Evolutionary conservation across 495 filamentous ascomycete genomes (phyloP), one percentile per base, ranked within the genome.

Genomic region (Thozetella sp.): DNA sequence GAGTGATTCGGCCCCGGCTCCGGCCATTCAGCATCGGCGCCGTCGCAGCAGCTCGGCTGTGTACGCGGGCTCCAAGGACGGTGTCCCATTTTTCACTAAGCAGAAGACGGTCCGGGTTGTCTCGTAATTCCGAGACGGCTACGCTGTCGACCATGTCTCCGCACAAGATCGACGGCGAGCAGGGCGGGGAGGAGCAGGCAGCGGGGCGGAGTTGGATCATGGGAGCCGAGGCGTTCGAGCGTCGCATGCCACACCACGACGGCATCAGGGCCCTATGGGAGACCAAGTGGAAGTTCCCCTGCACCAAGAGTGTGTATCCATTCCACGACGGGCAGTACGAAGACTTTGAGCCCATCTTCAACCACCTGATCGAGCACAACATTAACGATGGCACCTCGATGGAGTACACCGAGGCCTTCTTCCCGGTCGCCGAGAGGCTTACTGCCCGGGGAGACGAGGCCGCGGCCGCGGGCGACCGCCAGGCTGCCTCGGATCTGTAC

Each of bases 201-300:
- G 51, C 43, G 20, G n/a, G 43, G 25, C 22, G 58, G 51, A 55
- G 66, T 17, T 76, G 73, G 73, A 63, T 69, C 51, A 76, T 76
- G 72, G 73, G 73, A 40, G 43, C 34, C 51, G 68, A 78, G 57
- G 76, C 74, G 53, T 74, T 82, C 58, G 68, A 78, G 57, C 63
- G 63, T 11, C 62, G 70, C 9, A 79, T 81, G 78, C 70, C 72
- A 19, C 90, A 93, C 69, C 88, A 93, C 63, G 80, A 87, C n/a
- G 86, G 84, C 22, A 88, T 91, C 67, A 77, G 86, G 70, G 83
- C 85, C 30, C 74, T 94, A 45, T 94, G 91, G 91, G 88, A 92
- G 73, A 87, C 86, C 2, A 92, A 91, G 71, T 94, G 90, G 90
- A 86, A 87, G 72, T 80, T 85, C 58, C 86, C 85, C 79, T 88